A percentile compares a stretch with the other conserved stretches of the same genome.
These are phyloP conservation scores for Penicillium antarcticum DNA, from an alignment of 495 filamentous ascomycete genomes.

Conservation along the genomic window DNA sequence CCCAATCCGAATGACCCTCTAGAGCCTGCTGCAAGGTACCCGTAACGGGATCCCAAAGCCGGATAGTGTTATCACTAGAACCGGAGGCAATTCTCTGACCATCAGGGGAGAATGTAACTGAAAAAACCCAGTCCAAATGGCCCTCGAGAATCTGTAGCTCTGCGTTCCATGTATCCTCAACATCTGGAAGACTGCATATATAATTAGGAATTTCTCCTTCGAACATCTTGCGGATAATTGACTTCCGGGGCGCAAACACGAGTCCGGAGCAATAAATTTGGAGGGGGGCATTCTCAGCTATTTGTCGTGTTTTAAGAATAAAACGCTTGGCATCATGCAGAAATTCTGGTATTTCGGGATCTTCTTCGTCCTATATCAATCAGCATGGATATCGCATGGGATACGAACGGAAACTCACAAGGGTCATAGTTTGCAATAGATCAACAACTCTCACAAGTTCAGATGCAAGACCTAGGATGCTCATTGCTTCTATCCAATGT, in stretches of 20 bases:
- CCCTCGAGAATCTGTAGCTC: constrained; percentile 3
- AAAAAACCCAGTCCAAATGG: not conserved
- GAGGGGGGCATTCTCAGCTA: constrained; percentile 26
- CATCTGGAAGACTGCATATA: constrained; percentile 13
- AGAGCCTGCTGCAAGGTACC: not conserved
- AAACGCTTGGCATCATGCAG: constrained; percentile 35
- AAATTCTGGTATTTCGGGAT: constrained; percentile 7
- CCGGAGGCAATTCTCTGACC: not conserved
- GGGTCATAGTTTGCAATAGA: no score
- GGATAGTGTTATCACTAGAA: not conserved
- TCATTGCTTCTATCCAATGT: constrained; percentile 15
- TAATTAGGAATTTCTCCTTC: constrained; percentile 12
- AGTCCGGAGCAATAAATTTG: constrained; percentile 27
- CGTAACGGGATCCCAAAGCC: not conserved
- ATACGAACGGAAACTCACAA: no score
- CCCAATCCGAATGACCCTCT: not conserved
- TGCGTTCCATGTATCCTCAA: constrained; percentile 13
- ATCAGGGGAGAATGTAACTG: not conserved
- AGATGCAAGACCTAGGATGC: not conserved
- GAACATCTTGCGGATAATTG: constrained; percentile 23
- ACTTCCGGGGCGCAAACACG: constrained; percentile 31
- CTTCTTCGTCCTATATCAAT: constrained; percentile 6
- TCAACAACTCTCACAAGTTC: not conserved
- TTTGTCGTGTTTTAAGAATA: constrained; percentile 27
- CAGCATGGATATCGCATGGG: no score